Evolutionary conservation across 2,329 filamentous ascomycete genomes (phyloP), one percentile per base, ranked within the genome.

Genomic region (Epichloe baconii): DNA sequence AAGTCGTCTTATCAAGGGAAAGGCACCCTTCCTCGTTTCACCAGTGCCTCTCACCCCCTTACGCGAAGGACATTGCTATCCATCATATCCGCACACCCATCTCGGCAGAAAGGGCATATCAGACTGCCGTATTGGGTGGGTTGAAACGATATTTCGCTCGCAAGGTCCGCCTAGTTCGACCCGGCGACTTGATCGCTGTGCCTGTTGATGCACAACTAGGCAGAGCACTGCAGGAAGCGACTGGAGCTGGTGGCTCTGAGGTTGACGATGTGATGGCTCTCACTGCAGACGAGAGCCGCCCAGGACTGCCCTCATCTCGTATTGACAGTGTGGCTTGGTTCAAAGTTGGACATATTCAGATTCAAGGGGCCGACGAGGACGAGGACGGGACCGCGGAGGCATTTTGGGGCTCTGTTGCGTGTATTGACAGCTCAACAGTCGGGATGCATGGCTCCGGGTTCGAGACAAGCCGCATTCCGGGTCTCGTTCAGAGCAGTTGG

Each of bases 401-500:
- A 49, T 72, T 83, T 8, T 98, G 93, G 93, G 88, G 88, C 38
- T 86, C 86, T 1, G 82, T 91, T 40, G 88, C 86, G 3, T 85
- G 85, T 45, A 88, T 98, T 47, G 91, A 97, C 64, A 86, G 87
- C 44, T 79, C 84, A 6, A 86, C 83, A 53, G 94, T 94, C 3
- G 85, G 88, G 53, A 91, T 97, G 75, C 86, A 90, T 53, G 89
- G 95, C 62, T 89, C 90, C 37, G 93, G 93, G 3, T 94, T 85
- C 56, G 87, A 89, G 61, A 86, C 86, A 44, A 84, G 86, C 61
- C 83, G 84, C 48, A 76, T 95, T 6, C 91, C 91, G 0, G 81
- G 86, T 6, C 83, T 82, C 1, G 79, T 83, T 55, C 79, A 80
- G 52, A 95, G 80, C 63, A 82, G 81, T 17, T 97, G 91, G 90